Evolutionary conservation across 2,329 filamentous ascomycete species (phyloP).

Genomic region (Pestalotiopsis sp.): DNA sequence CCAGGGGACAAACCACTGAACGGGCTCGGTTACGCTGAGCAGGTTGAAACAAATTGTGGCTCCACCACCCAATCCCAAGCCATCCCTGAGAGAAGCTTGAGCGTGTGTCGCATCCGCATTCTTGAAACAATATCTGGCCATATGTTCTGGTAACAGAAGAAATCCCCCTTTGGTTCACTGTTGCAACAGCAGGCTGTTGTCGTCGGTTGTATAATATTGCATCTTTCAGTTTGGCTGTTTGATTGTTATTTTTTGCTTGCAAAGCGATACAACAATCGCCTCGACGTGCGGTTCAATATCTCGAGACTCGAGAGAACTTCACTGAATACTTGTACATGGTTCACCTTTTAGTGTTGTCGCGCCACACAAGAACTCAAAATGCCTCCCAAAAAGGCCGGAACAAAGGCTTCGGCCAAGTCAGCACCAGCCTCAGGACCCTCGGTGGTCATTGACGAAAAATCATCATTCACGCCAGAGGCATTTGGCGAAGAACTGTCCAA

Average conservation of each 20-base stretch:
- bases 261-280: neutral
- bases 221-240: neutral
- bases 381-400: conserved; percentile 28
- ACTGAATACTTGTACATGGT: neutral
- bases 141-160: conserved; percentile 11
- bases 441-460: conserved; percentile 27
- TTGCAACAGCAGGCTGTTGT: conserved; percentile 33
- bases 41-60: conserved; percentile 17
- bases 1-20: neutral
- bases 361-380: conserved; percentile 19
- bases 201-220: conserved; percentile 16
- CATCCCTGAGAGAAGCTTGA: conserved; percentile 5
- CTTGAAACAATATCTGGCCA: conserved; percentile 18
- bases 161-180: neutral
- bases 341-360: neutral
- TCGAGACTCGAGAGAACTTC: neutral
- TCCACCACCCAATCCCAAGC: neutral
- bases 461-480: conserved; percentile 49
- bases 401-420: conserved; percentile 24
- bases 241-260: neutral
- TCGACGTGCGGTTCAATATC: neutral
- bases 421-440: conserved; percentile 14
- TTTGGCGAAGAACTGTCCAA: conserved; percentile 57
- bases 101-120: conserved; percentile 9
- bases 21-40: neutral